Evolutionary conservation across 2,329 filamentous ascomycete genomes (phyloP), one percentile per base, ranked within the genome.

Genomic region (Colletotrichum sp.): DNA sequence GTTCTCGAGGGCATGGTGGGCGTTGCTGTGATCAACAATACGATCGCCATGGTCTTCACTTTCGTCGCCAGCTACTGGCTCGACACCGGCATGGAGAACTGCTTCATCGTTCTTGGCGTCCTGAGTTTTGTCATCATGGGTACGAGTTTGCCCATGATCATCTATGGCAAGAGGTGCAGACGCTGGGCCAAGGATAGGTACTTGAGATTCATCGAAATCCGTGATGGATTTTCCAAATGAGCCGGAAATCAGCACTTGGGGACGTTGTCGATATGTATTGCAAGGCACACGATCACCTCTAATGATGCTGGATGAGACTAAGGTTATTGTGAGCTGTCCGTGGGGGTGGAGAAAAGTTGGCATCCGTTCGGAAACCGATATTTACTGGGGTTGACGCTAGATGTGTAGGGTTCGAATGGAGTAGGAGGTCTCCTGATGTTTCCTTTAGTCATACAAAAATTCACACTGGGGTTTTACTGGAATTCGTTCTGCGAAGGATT

Each of bases 1-100:
- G 87, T 91, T 8, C 82, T 91, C 4, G 89, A 91, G 78, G 90
- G 90, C 32, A 91, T 91, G 89, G 90, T 91, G 2, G 89, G 89
- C 8, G 89, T 91, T 2, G 86, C 88, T 4, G 88, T 90, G 24
- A 90, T 91, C 80, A 91, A 91, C 81, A 91, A 91, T 80, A 88
- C 86, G 3, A 83, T 91, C 18, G 89, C 88, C 10, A 89, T 88
- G 79, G 84, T 90, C 71, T 90, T 91, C 76, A 90, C 89, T 1
- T 91, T 91, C 76, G 85, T 86, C 1, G 86, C 87, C 9, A 85
- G 84, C 76, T 82, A 85, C 76, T 91, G 89, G 89, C 82, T 91
- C 32, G 86, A 87, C 59, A 84, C 85, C 0, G 87, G 87, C 2
- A 79, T 89, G 13, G 80, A 85, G 39, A 83, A 88, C 75, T 88